Evolutionary conservation across 495 filamentous ascomycete species (phyloP).

Genomic region (Penicillium paxilli): DNA sequence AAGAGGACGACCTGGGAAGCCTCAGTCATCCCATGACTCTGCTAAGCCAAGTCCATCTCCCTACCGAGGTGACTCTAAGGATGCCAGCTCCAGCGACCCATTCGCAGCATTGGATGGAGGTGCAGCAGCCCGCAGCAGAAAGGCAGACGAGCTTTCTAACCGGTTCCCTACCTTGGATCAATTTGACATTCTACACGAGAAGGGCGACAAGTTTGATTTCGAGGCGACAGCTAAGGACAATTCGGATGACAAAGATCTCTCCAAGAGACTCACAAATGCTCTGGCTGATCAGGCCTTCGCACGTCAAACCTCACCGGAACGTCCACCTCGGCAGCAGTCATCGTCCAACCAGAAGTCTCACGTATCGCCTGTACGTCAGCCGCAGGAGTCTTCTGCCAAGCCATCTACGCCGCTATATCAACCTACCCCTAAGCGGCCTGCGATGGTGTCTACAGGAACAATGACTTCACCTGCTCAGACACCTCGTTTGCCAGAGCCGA

Average conservation of each 20-base stretch:
- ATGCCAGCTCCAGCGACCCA: constrained; percentile 67
- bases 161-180: constrained; percentile 92
- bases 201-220: constrained; percentile 87
- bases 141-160: constrained; percentile 75
- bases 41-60: constrained; percentile 75
- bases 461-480: constrained; percentile 81
- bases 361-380: constrained; percentile 23
- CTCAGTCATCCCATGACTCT: constrained; percentile 37
- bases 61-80: constrained; percentile 46
- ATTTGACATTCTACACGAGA: constrained; percentile 86
- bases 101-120: constrained; percentile 81
- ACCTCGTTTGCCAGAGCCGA: constrained; percentile 47
- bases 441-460: constrained; percentile 90
- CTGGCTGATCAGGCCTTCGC: constrained; percentile 89
- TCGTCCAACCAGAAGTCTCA: constrained; percentile 28
- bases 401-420: constrained; percentile 52
- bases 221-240: constrained; percentile 52
- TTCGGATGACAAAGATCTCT: constrained; percentile 61
- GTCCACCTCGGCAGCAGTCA: constrained; percentile 13
- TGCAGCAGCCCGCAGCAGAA: constrained; percentile 47
- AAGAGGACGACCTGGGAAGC: constrained; percentile 73
- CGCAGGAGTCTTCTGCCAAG: constrained; percentile 23
- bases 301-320: constrained; percentile 40
- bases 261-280: constrained; percentile 74
- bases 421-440: constrained; percentile 57